Evolutionary conservation across 2,329 filamentous ascomycete species (phyloP), one percentile per base, ranked within the genome.

Genomic region (Cladorrhinum sp.): DNA sequence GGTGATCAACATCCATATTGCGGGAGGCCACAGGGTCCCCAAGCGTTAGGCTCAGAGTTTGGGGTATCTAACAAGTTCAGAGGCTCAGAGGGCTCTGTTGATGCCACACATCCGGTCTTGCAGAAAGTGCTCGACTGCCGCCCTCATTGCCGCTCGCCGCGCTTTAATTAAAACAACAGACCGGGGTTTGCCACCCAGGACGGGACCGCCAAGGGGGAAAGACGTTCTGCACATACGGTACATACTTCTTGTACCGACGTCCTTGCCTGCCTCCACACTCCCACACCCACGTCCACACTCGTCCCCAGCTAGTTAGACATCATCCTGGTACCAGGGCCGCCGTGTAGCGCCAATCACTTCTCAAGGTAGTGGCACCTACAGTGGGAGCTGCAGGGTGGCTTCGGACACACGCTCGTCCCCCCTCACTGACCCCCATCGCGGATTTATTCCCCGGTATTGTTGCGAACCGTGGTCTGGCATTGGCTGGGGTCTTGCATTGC

Each of bases 341-440:
- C 62, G 58, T 68, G 65, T 66, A 64, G 66, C 66, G 66, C 67
- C 66, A 69, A 69, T 68, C 65, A 64, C 66, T 65, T 48, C 60
- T 59, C 65, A 55, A 62, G 64, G 62, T 63, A 63, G 67, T 71
- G 67, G 61, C 64, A 72, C 70, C 62, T 53, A 36, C 67, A 60
- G 65, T 67, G 66, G 68, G 66, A 65, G 66, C 66, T 69, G 70
- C 69, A 71, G 66, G 66, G 41, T 65, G 59, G 55, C 48, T 57
- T 63, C 60, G 66, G 57, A 55, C 54, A 45, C 16, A 36, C 9
- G 54, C 52, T 61, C 58, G 50, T 51, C 41, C 60, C 62, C 57
- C 41, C 53, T 12, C 61, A 41, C 57, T 61, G 60, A 61, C 62
- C 58, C 63, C 62, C 60, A 63, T 64, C 54, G 57, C 60, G 58